Evolutionary conservation across 2,329 filamentous ascomycete genomes (phyloP), one percentile per base, ranked within the genome.

Genomic region (Thelonectria rubi): DNA sequence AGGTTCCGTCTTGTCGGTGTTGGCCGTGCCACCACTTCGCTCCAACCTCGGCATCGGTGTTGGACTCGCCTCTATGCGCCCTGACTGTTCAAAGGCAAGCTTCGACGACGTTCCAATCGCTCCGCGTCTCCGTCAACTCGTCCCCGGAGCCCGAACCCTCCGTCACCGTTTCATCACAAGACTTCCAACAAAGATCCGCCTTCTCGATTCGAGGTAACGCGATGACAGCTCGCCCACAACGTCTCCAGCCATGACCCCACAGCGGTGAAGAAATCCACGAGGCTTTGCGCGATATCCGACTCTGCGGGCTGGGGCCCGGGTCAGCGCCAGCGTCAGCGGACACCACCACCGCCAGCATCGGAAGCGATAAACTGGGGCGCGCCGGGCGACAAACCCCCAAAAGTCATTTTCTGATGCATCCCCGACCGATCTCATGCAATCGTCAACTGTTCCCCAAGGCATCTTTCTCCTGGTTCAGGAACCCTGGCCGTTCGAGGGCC

Each of bases 401-500:
- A 43, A 60, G 62, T 55, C 64, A 58, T 67, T 66, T 64, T 40
- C 56, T 69, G 45, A 60, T 60, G 46, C 56, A 63, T 65, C 55
- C 60, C 64, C 53, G 60, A 67, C 62, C 62, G 60, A 63, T 70
- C 63, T 70, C 66, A 69, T 69, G 66, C 63, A 69, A 53, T 53
- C 34, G 20, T 54, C 49, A 37, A 45, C 26, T 47, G 45, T 21
- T 54, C 45, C 59, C 46, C 42, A 21, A 53, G 54, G n/a, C 34
- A 21, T 43, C 47, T 45, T 60, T 57, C 60, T 51, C 58, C 60
- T 51, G 24, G 46, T 50, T 61, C 64, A 58, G 55, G 64, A 18
- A 42, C 45, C 63, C 65, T 34, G 34, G 61, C 46, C 42, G 21
- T 11, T 62, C 21, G 21, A 51, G 37, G 43, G 42, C 20, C 56